These are phyloP conservation scores for Rhizopogon vulgaris DNA, from an alignment of 768 basidiomycete species.

Conservation along the genomic window DNA sequence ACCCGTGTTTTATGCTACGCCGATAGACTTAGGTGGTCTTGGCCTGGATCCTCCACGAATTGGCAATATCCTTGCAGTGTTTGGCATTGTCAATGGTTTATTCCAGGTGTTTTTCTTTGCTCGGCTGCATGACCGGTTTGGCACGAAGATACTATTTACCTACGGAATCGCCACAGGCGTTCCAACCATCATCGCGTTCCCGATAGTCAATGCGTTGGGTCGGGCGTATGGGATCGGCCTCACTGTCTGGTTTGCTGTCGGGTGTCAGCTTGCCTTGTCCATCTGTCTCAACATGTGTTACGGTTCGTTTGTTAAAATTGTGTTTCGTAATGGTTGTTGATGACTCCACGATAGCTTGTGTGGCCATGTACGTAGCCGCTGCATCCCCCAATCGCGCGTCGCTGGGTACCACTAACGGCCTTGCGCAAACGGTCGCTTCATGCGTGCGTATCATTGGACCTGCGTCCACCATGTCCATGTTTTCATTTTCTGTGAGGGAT, in stretches of 20 bases:
- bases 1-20: conserved; percentile 17
- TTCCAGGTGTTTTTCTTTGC: conserved; percentile 62
- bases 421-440: conserved; percentile 24
- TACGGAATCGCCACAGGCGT: conserved; percentile 36
- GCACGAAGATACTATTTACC: conserved; percentile 47
- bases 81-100: conserved; percentile 26
- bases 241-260: conserved; percentile 41
- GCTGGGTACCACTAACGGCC: conserved; percentile 66
- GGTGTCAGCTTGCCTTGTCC: conserved; percentile 31
- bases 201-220: conserved; percentile 35
- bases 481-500: conserved; percentile 26
- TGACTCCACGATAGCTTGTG: conserved; percentile 38
- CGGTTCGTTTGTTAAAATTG: conserved; percentile 17
- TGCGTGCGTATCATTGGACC: conserved; percentile 29
- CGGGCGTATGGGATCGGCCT: conserved; percentile 31
- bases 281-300: conserved; percentile 34
- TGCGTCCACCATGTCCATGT: conserved; percentile 25
- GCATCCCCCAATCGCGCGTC: conserved; percentile 61
- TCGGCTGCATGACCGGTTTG: conserved; percentile 42
- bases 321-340: not conserved
- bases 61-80: conserved; percentile 11
- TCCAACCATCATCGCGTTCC: conserved; percentile 39
- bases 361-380: conserved; percentile 64
- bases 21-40: conserved; percentile 10
- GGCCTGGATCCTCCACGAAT: conserved; percentile 11